Conservation (phyloP, 1,139 yeast genomes). For the Taphrina wiesneri region DNA sequence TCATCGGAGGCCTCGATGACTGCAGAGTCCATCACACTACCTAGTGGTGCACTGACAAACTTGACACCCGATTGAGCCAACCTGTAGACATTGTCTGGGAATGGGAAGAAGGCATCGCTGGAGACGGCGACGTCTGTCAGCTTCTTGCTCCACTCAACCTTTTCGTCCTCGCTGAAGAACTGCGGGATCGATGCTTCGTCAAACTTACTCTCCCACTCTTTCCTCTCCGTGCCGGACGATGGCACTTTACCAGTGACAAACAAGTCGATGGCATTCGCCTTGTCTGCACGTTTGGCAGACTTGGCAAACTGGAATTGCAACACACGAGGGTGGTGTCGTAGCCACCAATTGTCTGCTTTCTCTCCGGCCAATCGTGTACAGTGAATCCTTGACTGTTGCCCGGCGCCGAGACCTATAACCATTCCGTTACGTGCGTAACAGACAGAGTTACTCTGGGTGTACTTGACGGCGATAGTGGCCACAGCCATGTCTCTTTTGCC, state of each 20-base stretch:
- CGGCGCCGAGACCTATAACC: slow-evolving; percentile 98
- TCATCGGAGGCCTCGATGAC: slow-evolving; percentile 95
- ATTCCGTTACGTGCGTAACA: slow-evolving; percentile 98
- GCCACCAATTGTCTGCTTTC: slow-evolving; percentile 99
- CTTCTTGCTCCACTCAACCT: slow-evolving; percentile 80
- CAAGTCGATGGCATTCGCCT: slow-evolving; percentile 94
- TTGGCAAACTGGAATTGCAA: slow-evolving; percentile 94
- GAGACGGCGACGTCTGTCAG: slow-evolving; percentile 84
- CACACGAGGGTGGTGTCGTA: slow-evolving; percentile 95
- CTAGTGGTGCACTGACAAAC: slow-evolving; percentile 93
- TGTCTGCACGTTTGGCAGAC: slow-evolving; percentile 98
- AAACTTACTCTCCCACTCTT: slow-evolving; percentile 88
- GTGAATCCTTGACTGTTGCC: slow-evolving; percentile 98
- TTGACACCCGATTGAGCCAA: slow-evolving; percentile 96
- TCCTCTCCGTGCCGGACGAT: slow-evolving; percentile 84
- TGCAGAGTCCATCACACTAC: slow-evolving; percentile 96
- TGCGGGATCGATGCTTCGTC: slow-evolving; percentile 63
- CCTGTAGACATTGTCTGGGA: slow-evolving; percentile 98
- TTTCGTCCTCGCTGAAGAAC: slow-evolving; percentile 80
- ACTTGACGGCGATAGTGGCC: slow-evolving; percentile 94
- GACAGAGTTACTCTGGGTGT: slow-evolving; percentile 97
- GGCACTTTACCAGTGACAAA: slow-evolving; percentile 91
- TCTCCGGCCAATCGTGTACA: slow-evolving; percentile 99
- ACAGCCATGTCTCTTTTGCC: slow-evolving; percentile 91
- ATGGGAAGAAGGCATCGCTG: slow-evolving; percentile 99